A percentile compares a stretch with the other conserved stretches of the same genome.
phyloP scores from a whole-genome alignment of 1,284 basidiomycete species.

The Irpex lacteus region DNA sequence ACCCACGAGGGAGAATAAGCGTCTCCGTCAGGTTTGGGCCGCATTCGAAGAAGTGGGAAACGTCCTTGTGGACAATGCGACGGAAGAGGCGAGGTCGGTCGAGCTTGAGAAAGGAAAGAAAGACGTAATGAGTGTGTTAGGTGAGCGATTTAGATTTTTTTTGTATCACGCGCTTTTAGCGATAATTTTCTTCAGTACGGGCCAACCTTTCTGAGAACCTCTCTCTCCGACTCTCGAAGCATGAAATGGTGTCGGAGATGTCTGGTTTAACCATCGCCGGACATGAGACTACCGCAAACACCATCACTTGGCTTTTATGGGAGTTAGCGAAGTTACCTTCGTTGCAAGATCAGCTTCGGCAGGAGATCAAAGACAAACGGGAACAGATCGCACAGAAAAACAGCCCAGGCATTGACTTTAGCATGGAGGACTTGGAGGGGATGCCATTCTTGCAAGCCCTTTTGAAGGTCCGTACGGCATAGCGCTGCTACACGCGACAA shows the following conservation, averaged over 20 bases:
- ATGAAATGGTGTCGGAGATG: slow-evolving; percentile 11
- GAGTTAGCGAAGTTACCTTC: slow-evolving; percentile 25
- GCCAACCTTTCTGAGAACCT: slow-evolving; percentile 24
- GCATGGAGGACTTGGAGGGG: slow-evolving; percentile 28
- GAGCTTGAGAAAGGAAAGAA: slow-evolving; percentile 16
- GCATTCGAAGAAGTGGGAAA: slow-evolving; percentile 18
- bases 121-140: slow-evolving; percentile 31
- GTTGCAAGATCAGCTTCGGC: slow-evolving; percentile 22
- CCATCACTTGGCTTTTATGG: slow-evolving; percentile 25
- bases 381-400: slow-evolving; percentile 11
- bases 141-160: background rate
- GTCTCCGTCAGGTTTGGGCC: slow-evolving; percentile 22
- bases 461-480: slow-evolving; percentile 15
- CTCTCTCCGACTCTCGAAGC: slow-evolving; percentile 18
- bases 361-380: slow-evolving; percentile 23
- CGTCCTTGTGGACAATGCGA: slow-evolving; percentile 7
- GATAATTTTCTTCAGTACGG: slow-evolving; percentile 13
- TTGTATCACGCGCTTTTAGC: background rate
- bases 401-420: slow-evolving; percentile 25
- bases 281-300: slow-evolving; percentile 26
- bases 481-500: slow-evolving; percentile 10
- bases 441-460: slow-evolving; percentile 22
- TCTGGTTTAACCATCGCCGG: slow-evolving; percentile 18
- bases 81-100: background rate
- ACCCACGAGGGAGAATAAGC: slow-evolving; percentile 23